Base-by-base conservation (phyloP, 352 stramenopile genomes). In the Phytophthora macrochlamydospora region DNA sequence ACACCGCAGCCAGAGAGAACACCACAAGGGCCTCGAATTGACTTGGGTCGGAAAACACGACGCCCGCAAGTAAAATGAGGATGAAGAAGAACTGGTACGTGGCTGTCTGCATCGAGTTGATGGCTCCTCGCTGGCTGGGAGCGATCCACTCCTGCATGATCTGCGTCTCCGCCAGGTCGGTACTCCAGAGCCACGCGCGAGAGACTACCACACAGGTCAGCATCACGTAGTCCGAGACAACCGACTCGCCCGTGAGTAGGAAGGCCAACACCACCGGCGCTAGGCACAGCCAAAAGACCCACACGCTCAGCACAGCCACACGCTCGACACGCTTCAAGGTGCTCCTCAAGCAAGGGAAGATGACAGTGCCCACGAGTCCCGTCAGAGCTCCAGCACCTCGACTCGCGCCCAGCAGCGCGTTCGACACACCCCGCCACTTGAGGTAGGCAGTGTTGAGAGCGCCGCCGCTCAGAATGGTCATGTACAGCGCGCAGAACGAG, bases 121-220 rank as follows among this genome's bases (percentile, higher is more conserved):
- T 87, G 24, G 72, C 59, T 35, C 79, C 77, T 37, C 81, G 79
- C 7, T 76, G 67, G 51, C 76, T 66, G 12, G 75, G 69, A n/a
- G 79, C 68, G 54, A 89, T 81, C 76, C 77, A 87, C 67, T 90
- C 81, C 57, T 90, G 81, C 80, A 89, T 89, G 54, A 88, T 80
- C 70, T 91, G 82, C 29, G 78, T 88, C 66, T 89, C 79, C 6
- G 76, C 80, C n/a, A 91, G 53, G 53, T 89, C 80, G 7, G 62
- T 68, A 31, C 56, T 83, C 81, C 81, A 88, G 7, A 90, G 73
- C 76, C 79, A 89, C 51, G 77, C 51, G 31, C 81, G 78, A 7
- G 79, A 87, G 18, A 85, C 59, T 13, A 83, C 62, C 50, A 88
- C 69, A 44, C 76, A 85, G 3, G 51, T 65, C 35, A 90, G 58